phyloP scores from a whole-genome alignment of 768 basidiomycete species.

The Suillus hirtellus region DNA sequence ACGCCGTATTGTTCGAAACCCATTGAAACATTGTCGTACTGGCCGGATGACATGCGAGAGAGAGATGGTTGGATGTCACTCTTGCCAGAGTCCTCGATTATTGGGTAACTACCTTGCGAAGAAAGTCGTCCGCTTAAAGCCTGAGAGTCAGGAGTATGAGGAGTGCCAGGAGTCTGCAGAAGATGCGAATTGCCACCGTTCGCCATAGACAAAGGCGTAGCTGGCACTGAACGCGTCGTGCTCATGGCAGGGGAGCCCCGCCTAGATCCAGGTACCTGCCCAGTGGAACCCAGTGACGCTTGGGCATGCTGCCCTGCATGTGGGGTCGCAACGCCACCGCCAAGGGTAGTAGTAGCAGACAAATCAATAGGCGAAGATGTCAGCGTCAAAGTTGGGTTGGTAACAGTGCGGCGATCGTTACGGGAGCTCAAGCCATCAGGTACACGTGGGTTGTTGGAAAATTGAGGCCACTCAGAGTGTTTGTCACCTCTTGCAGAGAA shows the following conservation, averaged over 20 bases:
- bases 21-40: conserved; percentile 53
- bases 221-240: conserved; percentile 79
- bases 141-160: conserved; percentile 61
- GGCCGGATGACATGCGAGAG: conserved; percentile 60
- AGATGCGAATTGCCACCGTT: conserved; percentile 48
- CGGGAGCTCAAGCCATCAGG: conserved; percentile 59
- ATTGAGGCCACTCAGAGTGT: conserved; percentile 94
- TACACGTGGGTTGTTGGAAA: conserved; percentile 60
- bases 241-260: conserved; percentile 69
- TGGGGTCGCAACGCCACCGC: conserved; percentile 65
- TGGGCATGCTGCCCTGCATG: conserved; percentile 65
- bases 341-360: conserved; percentile 43
- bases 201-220: conserved; percentile 67
- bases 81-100: conserved; percentile 52
- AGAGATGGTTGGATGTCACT: conserved; percentile 71
- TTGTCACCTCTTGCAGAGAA: conserved; percentile 63
- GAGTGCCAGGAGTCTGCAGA: conserved; percentile 64
- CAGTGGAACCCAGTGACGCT: conserved; percentile 32
- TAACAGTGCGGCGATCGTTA: conserved; percentile 68
- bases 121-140: conserved; percentile 64
- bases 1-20: conserved; percentile 51
- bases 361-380: conserved; percentile 56
- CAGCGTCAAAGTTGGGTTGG: conserved; percentile 70
- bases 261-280: conserved; percentile 54
- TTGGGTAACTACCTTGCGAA: conserved; percentile 42